Percentiles rank a stretch among this genome's conserved stretches.
Conservation (phyloP, 352 stramenopile species). For the Pythium pectinolyticum region DNA sequence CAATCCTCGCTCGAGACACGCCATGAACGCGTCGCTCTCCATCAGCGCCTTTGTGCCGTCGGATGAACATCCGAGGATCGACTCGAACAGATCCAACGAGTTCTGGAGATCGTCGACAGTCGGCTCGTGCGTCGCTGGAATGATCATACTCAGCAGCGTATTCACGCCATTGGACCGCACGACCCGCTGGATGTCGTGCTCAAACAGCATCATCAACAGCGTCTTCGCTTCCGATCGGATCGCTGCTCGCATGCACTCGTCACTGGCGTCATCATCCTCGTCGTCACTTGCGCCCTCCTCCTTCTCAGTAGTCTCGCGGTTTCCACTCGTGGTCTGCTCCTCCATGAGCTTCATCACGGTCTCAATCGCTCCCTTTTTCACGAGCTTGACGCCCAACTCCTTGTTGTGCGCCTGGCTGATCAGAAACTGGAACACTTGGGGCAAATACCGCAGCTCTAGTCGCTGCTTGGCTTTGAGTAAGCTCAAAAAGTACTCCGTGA, state of each 20-base stretch:
- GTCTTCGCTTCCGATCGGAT: conserved; percentile 32
- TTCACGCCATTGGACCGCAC: conserved; percentile 63
- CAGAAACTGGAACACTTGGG: conserved; percentile 46
- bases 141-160: conserved; percentile 49
- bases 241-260: background rate
- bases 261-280: background rate
- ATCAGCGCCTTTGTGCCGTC: conserved; percentile 52
- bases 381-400: conserved; percentile 44
- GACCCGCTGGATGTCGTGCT: conserved; percentile 63
- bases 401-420: conserved; percentile 26
- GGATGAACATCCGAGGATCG: conserved; percentile 48
- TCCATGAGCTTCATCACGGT: conserved; percentile 53
- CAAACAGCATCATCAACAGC: conserved; percentile 58
- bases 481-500: conserved; percentile 50
- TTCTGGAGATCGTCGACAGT: conserved; percentile 39
- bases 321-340: conserved; percentile 36
- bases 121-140: conserved; percentile 15
- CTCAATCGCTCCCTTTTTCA: conserved; percentile 58
- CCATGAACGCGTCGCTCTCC: conserved; percentile 43
- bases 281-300: conserved; percentile 2
- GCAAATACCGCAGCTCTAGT: conserved; percentile 25
- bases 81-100: conserved; percentile 63
- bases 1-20: conserved; percentile 42
- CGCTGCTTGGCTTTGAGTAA: conserved; percentile 24
- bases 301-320: background rate